Conservation (phyloP, 2,329 filamentous ascomycete genomes). For the Penicillium sp. region DNA sequence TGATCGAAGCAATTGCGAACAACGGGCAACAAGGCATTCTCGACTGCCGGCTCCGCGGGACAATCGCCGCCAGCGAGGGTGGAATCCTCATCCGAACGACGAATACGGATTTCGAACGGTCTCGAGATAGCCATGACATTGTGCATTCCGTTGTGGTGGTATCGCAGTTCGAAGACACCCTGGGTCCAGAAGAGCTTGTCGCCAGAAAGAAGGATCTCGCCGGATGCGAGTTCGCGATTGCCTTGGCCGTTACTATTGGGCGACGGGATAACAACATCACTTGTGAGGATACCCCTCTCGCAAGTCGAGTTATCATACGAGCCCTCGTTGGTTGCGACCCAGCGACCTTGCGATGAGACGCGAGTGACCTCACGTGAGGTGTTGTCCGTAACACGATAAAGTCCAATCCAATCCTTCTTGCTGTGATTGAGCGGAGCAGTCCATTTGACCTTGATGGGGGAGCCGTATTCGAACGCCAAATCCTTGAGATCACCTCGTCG, state of each 20-base stretch:
- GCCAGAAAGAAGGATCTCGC: constrained; percentile 82
- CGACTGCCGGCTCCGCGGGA: constrained; percentile 67
- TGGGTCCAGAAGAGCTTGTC: constrained; percentile 98
- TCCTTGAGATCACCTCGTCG: constrained; percentile 66
- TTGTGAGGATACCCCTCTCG: constrained; percentile 72
- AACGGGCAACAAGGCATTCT: constrained; percentile 74
- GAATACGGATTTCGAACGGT: constrained; percentile 86
- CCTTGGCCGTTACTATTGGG: constrained; percentile 45
- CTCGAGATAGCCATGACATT: constrained; percentile 91
- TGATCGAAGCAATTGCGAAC: constrained; percentile 91
- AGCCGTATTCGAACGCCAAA: constrained; percentile 80
- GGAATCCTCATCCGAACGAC: constrained; percentile 73
- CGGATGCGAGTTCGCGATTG: constrained; percentile 63
- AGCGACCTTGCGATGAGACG: constrained; percentile 81
- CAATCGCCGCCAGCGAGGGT: constrained; percentile 60
- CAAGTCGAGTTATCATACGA: constrained; percentile 72
- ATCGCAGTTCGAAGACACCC: constrained; percentile 93
- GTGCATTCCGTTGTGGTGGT: constrained; percentile 90
- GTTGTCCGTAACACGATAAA: constrained; percentile 96
- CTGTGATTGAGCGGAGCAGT: constrained; percentile 82
- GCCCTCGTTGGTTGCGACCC: constrained; percentile 76
- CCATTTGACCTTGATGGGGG: constrained; percentile 88
- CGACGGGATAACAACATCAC: constrained; percentile 59
- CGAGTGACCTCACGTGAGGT: constrained; percentile 79
- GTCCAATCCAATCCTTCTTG: constrained; percentile 90